Base-by-base conservation (phyloP, 2,329 filamentous ascomycete species). In the Clonostachys chloroleuca region DNA sequence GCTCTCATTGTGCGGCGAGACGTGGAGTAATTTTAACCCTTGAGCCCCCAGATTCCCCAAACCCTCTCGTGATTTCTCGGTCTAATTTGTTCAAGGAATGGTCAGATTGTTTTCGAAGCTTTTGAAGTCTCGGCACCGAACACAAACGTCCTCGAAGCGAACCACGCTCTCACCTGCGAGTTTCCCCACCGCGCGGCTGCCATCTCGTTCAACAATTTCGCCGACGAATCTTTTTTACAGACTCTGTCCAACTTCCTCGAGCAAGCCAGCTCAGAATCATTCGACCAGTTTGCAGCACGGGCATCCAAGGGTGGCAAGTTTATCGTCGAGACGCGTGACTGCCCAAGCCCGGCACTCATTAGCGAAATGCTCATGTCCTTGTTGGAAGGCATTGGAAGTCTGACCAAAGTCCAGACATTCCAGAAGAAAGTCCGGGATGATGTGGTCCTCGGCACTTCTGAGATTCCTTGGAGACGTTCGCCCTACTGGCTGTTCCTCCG, bases 401-500 rank as follows among this genome's bases (percentile, higher is more conserved):
- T 65, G 0, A 49, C 68, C 1, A 49, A 62, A 3, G 63, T 73
- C 0, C 55, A 62, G 0, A 24, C 70, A 0, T 58, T 86, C 2
- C 66, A 68, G 1, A 89, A 89, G 58, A 71, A 55, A 3, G 72
- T 87, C 0, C 71, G 80, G 0, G 85, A 88, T 44, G 82, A 86
- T n/a, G 74, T 86, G 0, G 71, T 69, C 12, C 74, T 79, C 58
- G 56, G 63, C 1, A 57, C 72, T 1, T 66, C 71, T 0, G 60
- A 70, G 1, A 57, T 68, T 1, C 83, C 83, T 0, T 89, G 84
- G 84, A 70, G 84, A 16, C 67, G 86, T 36, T 75, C 74, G 2
- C 73, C 84, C 0, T 72, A 78, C 44, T 89, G 83, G 77, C 72
- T 89, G 0, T 64, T 82, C 0, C 59, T 87, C 5, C 77, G 83